Evolutionary conservation across 1,139 yeast species (phyloP).

Genomic region (Debaryomyces subglobosus): DNA sequence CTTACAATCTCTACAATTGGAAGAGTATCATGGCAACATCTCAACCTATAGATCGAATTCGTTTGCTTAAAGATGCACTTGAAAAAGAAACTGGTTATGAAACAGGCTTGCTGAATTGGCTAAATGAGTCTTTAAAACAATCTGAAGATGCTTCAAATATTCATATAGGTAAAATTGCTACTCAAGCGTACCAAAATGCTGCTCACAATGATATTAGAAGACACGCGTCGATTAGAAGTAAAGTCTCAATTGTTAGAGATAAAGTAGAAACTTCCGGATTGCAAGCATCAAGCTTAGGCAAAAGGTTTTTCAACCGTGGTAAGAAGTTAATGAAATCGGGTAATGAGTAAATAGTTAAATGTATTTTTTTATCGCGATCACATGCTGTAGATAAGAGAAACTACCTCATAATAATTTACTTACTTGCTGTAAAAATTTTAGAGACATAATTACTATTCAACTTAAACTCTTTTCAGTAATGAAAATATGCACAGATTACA

Average conservation of each 20-base stretch:
- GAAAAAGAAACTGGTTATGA: conserved; percentile 42
- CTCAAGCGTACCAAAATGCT: conserved; percentile 52
- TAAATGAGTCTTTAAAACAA: conserved; percentile 40
- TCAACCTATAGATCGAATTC: conserved; percentile 47
- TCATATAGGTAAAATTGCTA: conserved; percentile 49
- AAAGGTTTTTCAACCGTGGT: conserved; percentile 44
- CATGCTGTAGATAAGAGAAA: conserved; percentile 5
- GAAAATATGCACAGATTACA: not conserved
- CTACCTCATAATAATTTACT: not conserved
- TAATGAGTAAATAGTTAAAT: conserved; percentile 3
- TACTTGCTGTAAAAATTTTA: not conserved
- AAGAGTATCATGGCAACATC: conserved; percentile 46
- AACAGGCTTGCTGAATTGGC: conserved; percentile 53
- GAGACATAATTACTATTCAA: not conserved
- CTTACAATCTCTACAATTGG: conserved; percentile 37
- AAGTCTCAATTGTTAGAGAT: conserved; percentile 47
- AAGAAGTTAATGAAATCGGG: conserved; percentile 40
- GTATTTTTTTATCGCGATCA: not conserved
- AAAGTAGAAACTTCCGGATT: conserved; percentile 47
- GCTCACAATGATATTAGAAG: conserved; percentile 48
- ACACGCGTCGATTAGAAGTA: conserved; percentile 45
- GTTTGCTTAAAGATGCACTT: conserved; percentile 44
- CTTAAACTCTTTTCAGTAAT: not conserved
- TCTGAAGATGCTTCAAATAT: conserved; percentile 38
- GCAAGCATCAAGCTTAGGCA: conserved; percentile 47